phyloP scores from a whole-genome alignment of 148 eudicot species.

The Salicornia ramosissima region DNA sequence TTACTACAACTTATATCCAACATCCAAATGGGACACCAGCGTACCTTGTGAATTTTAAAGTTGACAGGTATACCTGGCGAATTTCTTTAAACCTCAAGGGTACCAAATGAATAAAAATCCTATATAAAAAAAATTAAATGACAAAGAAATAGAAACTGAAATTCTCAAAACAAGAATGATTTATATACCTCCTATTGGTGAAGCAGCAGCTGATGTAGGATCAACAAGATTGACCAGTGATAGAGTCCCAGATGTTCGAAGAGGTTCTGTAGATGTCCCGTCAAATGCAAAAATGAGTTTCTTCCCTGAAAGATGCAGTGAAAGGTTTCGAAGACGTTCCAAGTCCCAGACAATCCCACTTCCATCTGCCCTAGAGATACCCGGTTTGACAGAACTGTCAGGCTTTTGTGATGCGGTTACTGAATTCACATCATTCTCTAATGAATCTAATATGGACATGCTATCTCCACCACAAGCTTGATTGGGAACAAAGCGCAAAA shows the following conservation, averaged over 20 bases:
- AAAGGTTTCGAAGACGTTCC: conserved; percentile 84
- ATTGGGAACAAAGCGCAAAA: conserved; percentile 84
- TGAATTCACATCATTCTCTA: conserved; percentile 65
- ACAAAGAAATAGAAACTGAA: neutral
- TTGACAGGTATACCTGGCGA: too few relatives aligned
- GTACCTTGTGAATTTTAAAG: too few relatives aligned
- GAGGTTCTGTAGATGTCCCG: conserved; percentile 79
- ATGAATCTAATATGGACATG: conserved; percentile 95
- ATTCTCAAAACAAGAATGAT: neutral
- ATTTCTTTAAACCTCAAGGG: too few relatives aligned
- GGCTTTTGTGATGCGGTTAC: conserved; percentile 62
- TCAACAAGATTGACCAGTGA: conserved; percentile 97
- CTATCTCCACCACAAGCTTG: conserved; percentile 98
- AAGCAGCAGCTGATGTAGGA: conserved; percentile 95
- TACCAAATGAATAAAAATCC: too few relatives aligned
- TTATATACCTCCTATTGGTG: conserved; percentile 84
- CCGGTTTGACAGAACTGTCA: conserved; percentile 59
- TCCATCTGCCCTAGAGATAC: conserved; percentile 59
- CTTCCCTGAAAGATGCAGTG: conserved; percentile 83
- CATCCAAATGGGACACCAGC: too few relatives aligned
- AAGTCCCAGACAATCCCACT: conserved; percentile 98
- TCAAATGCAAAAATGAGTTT: conserved; percentile 98
- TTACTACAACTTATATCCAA: too few relatives aligned
- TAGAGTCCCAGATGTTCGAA: conserved; percentile 67
- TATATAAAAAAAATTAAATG: neutral